These are phyloP conservation scores for Tanacetum coccineum DNA, from an alignment of 129 eudicot species.

Conservation along the genomic window DNA sequence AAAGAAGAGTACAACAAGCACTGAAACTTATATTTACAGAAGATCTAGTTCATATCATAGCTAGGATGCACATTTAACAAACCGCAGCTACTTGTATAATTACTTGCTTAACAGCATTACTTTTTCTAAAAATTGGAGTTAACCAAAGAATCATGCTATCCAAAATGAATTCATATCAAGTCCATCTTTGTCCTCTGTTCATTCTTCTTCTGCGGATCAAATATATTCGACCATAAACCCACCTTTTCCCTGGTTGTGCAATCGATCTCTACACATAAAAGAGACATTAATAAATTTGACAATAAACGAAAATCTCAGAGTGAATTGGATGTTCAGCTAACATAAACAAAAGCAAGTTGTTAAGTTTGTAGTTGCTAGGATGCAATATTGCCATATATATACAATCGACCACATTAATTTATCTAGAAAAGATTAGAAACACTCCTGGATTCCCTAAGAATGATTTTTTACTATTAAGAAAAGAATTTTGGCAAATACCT, in stretches of 20 bases:
- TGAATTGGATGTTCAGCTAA: neutral
- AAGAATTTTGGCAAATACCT: slow-evolving; percentile 38
- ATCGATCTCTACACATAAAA: slow-evolving; percentile 60
- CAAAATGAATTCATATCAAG: slow-evolving; percentile 16
- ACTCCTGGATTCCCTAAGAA: neutral
- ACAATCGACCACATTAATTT: neutral
- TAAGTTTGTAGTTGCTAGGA: neutral
- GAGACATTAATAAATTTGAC: neutral
- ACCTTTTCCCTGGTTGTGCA: slow-evolving; percentile 54
- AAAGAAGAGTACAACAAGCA: neutral
- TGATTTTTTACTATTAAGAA: neutral
- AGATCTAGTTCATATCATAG: slow-evolving; percentile 25
- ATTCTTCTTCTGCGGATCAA: slow-evolving; percentile 53
- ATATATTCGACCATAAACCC: slow-evolving; percentile 92
- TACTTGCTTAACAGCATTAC: slow-evolving; percentile 22
- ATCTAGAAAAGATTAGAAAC: neutral
- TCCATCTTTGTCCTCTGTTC: slow-evolving; percentile 57
- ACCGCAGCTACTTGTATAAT: slow-evolving; percentile 16
- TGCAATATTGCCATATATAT: neutral
- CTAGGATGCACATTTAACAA: slow-evolving; percentile 21
- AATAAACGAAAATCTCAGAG: neutral
- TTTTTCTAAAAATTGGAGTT: slow-evolving; percentile 2
- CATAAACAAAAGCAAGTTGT: neutral
- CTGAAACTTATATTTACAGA: slow-evolving; percentile 19
- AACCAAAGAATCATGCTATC: slow-evolving; percentile 28